A percentile compares a stretch with the other conserved stretches of the same genome.
These are phyloP conservation scores for Phaeosphaeria sp. DNA, from an alignment of 2,329 filamentous ascomycete genomes.

Conservation along the genomic window DNA sequence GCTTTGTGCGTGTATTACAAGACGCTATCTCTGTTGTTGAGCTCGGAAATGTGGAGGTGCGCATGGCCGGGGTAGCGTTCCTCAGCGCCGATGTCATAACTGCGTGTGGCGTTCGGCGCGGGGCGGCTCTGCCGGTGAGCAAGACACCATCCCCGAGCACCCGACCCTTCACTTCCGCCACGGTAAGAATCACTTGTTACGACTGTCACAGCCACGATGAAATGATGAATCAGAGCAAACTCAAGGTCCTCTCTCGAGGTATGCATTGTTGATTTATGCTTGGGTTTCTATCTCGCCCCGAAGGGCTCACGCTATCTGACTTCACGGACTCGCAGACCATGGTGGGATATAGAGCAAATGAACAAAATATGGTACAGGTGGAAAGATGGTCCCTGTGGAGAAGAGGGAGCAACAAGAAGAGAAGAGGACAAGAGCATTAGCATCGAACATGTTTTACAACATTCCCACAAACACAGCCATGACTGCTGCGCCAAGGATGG, in stretches of 20 bases:
- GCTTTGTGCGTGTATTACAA: conserved; percentile 23
- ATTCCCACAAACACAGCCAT: conserved; percentile 27
- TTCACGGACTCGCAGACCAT: not conserved
- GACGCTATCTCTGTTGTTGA: conserved; percentile 46
- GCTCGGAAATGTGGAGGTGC: conserved; percentile 34
- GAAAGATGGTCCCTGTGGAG: not conserved
- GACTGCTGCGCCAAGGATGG: conserved; percentile 25
- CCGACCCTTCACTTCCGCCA: not conserved
- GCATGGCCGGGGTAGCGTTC: conserved; percentile 20
- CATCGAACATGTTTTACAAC: conserved; percentile 19
- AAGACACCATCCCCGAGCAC: not conserved
- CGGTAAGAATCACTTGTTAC: no score
- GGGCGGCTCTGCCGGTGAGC: not conserved
- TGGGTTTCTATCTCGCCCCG: not conserved
- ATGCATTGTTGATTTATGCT: not conserved
- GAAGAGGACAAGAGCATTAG: conserved; percentile 6
- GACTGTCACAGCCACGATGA: no score
- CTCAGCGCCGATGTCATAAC: conserved; percentile 26
- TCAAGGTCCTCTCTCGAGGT: not conserved
- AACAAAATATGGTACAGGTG: conserved; percentile 10
- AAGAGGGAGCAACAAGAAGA: conserved; percentile 10
- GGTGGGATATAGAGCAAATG: conserved; percentile 21
- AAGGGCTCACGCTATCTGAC: not conserved
- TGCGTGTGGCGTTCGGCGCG: conserved; percentile 8
- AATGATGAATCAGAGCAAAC: not conserved